Conservation (phyloP, 202 grass and related monocot genomes). For the Digitaria exilis region DNA sequence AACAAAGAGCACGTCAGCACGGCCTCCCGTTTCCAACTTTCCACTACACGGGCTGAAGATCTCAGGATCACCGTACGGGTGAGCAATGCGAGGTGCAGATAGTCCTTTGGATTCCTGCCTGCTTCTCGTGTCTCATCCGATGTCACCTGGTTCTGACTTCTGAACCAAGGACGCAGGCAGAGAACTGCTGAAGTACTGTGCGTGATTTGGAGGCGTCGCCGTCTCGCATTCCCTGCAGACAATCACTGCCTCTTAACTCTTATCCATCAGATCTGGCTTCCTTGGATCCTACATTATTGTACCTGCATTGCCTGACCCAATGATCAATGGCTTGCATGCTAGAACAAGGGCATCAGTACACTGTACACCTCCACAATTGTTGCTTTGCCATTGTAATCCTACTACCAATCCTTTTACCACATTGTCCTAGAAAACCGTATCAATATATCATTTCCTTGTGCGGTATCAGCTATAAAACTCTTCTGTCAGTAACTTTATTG, state of each 20-base stretch:
- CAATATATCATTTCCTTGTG: no score
- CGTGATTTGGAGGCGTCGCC: background rate
- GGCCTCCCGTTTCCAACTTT: background rate
- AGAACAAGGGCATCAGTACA: background rate
- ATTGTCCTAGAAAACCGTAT: no score
- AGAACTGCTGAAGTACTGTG: no score
- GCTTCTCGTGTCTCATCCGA: background rate
- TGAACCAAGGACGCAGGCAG: constrained; percentile 10
- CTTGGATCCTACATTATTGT: constrained; percentile 35
- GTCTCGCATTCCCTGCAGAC: constrained; percentile 12
- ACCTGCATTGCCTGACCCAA: background rate
- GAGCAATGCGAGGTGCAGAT: background rate
- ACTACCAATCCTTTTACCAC: background rate
- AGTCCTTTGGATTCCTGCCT: constrained; percentile 34
- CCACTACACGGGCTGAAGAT: background rate
- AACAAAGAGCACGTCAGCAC: background rate
- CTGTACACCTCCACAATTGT: background rate
- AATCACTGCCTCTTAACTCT: background rate
- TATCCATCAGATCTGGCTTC: constrained; percentile 23
- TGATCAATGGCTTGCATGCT: background rate
- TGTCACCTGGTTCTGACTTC: constrained; percentile 25
- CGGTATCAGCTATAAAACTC: background rate
- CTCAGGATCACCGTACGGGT: background rate
- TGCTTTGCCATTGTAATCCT: background rate
- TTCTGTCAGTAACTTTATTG: background rate